These are phyloP conservation scores for Sarocladium kiliense DNA, from an alignment of 2,329 filamentous ascomycete species.

Conservation along the genomic window DNA sequence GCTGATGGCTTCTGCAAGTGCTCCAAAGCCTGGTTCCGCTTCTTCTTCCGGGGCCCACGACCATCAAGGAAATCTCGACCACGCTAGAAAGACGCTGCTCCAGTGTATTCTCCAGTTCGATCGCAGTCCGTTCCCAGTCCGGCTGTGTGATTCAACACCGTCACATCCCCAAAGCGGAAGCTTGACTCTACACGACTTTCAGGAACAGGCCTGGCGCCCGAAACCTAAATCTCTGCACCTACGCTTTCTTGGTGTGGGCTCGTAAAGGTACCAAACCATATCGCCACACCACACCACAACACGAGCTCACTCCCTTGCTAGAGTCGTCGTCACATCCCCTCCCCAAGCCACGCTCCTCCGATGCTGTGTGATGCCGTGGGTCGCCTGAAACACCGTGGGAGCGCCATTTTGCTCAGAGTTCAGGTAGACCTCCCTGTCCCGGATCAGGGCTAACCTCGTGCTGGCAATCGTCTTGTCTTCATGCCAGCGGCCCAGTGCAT, in stretches of 20 bases:
- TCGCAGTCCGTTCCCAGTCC: not conserved
- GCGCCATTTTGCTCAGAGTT: conserved; percentile 6
- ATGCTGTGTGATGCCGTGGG: conserved; percentile 8
- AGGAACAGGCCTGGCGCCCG: conserved; percentile 3
- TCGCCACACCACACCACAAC: not conserved
- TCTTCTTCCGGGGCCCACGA: not conserved
- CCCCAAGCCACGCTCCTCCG: conserved; percentile 3
- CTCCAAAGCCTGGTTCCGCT: not conserved
- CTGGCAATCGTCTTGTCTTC: not conserved
- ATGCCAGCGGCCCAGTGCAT: not conserved
- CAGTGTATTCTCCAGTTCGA: not conserved
- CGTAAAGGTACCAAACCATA: not conserved
- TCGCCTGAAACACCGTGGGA: conserved; percentile 2
- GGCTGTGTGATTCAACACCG: not conserved
- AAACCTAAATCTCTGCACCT: conserved; percentile 6
- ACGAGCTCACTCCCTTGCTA: not conserved
- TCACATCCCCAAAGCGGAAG: conserved; percentile 2
- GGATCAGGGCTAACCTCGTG: not conserved
- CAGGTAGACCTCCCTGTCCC: not conserved
- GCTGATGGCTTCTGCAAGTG: not conserved
- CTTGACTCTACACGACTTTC: not conserved
- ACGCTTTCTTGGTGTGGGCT: not conserved
- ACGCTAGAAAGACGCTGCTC: not conserved
- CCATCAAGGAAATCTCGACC: not conserved
- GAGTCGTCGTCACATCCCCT: not conserved